phyloP scores from a whole-genome alignment of 345 rosid species.

The Streptanthus diversifolius region DNA sequence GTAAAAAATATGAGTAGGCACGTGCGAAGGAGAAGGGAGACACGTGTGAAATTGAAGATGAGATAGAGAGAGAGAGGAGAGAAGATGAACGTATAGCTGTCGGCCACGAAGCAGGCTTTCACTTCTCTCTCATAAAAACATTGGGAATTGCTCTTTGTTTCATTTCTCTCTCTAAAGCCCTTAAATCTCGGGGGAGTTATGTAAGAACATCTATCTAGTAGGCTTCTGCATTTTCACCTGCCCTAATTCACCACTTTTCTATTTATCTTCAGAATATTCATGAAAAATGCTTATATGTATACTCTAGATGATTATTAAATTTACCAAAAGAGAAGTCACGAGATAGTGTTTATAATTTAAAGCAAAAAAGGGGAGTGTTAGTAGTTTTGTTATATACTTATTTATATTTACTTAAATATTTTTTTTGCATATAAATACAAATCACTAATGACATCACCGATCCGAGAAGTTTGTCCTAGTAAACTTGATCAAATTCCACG shows the following conservation, averaged over 20 bases:
- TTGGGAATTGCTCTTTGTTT: slow-evolving; percentile 29
- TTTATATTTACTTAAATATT: background rate
- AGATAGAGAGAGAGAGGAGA: slow-evolving; percentile 1
- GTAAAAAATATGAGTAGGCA: background rate
- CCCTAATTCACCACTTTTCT: slow-evolving; percentile 25
- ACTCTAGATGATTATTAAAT: slow-evolving; percentile 7
- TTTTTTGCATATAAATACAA: background rate
- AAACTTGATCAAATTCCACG: slow-evolving; percentile 14
- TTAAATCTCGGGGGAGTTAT: slow-evolving; percentile 38
- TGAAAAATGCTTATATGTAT: background rate
- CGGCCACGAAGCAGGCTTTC: slow-evolving; percentile 29
- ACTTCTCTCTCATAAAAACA: slow-evolving; percentile 26
- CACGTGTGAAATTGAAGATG: slow-evolving; percentile 22
- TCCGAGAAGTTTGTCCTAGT: slow-evolving; percentile 14
- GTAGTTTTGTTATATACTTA: background rate
- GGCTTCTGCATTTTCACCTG: slow-evolving; percentile 42
- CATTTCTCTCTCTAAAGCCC: slow-evolving; percentile 26
- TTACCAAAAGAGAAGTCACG: slow-evolving; percentile 8
- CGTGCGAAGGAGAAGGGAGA: slow-evolving; percentile 20
- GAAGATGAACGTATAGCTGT: slow-evolving; percentile 23
- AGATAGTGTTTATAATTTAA: background rate
- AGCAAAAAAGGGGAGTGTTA: background rate
- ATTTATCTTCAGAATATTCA: background rate
- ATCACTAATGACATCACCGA: slow-evolving; percentile 3
- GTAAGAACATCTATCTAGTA: slow-evolving; percentile 25